Evolutionary conservation across 2,329 filamentous ascomycete genomes (phyloP).

Genomic region (Clathrospora elynae): DNA sequence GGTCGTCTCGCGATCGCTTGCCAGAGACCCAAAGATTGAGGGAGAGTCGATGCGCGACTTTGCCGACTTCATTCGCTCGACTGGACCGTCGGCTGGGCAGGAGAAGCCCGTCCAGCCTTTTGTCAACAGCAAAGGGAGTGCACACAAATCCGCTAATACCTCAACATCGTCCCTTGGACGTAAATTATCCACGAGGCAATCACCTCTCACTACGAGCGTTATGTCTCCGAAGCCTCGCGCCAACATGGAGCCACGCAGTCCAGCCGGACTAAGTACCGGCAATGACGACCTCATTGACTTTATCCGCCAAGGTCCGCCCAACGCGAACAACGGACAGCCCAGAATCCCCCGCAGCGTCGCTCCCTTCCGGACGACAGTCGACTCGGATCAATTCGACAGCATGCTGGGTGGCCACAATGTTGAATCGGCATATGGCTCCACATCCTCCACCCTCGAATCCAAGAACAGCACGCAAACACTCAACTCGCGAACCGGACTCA

Average conservation of each 20-base stretch:
- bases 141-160: constrained; percentile 22
- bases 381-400: constrained; percentile 73
- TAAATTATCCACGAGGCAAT: constrained; percentile 35
- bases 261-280: constrained; percentile 70
- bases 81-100: constrained; percentile 61
- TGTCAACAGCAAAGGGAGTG: constrained; percentile 29
- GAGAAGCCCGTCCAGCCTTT: constrained; percentile 45
- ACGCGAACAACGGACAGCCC: constrained; percentile 61
- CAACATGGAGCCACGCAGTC: constrained; percentile 65
- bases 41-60: constrained; percentile 79
- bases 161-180: constrained; percentile 38
- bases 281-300: constrained; percentile 89
- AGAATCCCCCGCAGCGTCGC: constrained; percentile 83
- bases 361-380: constrained; percentile 82
- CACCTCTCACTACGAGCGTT: constrained; percentile 24
- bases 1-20: constrained; percentile 45
- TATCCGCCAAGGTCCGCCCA: constrained; percentile 82
- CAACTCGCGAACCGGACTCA: constrained; percentile 75
- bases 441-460: constrained; percentile 43
- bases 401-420: constrained; percentile 45
- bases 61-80: constrained; percentile 86
- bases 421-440: constrained; percentile 44
- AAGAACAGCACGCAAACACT: constrained; percentile 62
- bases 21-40: constrained; percentile 74
- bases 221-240: constrained; percentile 34